phyloP scores from a whole-genome alignment of 2,329 filamentous ascomycete species.

The Pseudocercospora crystallina region DNA sequence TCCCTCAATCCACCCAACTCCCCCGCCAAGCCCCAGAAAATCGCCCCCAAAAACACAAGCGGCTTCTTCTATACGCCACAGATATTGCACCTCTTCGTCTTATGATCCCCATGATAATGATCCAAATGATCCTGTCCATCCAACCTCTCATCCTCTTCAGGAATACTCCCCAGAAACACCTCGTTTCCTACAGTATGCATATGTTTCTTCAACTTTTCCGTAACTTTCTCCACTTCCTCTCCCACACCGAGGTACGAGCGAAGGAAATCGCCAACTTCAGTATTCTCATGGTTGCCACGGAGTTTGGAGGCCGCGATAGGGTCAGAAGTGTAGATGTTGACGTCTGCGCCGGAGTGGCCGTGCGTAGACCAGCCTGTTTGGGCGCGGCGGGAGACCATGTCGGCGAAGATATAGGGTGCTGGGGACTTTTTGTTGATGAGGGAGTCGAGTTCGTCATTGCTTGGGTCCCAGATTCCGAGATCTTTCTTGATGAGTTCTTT shows the following conservation, averaged over 20 bases:
- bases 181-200: conserved; percentile 35
- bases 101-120: conserved; percentile 33
- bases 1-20: conserved; percentile 9
- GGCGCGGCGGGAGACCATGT: conserved; percentile 82
- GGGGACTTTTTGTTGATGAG: conserved; percentile 59
- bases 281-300: conserved; percentile 91
- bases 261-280: conserved; percentile 82
- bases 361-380: conserved; percentile 94
- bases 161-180: conserved; percentile 47
- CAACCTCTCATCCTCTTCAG: conserved; percentile 42
- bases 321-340: conserved; percentile 90
- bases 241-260: conserved; percentile 76
- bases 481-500: conserved; percentile 66
- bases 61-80: conserved; percentile 23
- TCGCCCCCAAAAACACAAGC: conserved; percentile 5
- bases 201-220: conserved; percentile 68
- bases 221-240: conserved; percentile 76
- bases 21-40: conserved; percentile 6
- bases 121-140: conserved; percentile 50
- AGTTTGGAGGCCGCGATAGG: conserved; percentile 62
- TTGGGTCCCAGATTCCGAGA: conserved; percentile 72
- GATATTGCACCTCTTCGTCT: conserved; percentile 21
- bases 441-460: conserved; percentile 66
- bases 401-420: conserved; percentile 65
- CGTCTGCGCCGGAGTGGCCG: conserved; percentile 84